Base-by-base conservation (phyloP, 805 yeast genomes). In the Candida easanensis region DNA sequence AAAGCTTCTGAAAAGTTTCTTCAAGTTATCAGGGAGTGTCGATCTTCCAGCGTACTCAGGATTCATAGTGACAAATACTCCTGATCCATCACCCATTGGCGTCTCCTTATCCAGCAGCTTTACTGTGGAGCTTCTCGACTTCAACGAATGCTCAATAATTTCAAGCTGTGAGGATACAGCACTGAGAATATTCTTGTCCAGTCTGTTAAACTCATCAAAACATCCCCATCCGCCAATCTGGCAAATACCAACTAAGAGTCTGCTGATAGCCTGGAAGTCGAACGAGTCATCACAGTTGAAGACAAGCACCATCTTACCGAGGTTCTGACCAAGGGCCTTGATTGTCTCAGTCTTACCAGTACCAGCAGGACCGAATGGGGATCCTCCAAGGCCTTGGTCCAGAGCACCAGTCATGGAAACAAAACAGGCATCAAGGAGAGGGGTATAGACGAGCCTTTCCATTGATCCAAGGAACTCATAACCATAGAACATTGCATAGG, bases 321-420 rank as follows among this genome's bases (percentile, higher is more conserved):
- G 65, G 30, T 78, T 79, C 33, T 79, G 79, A 1, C 93, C 97
- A 23, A 90, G 66, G 0, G 95, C 86, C 59, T 91, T 91, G 20
- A 91, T 74, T 0, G 95, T 75, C 59, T 91, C 98, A 0, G 98
- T 91, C 58, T 91, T 91, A 51, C 98, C 98, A 0, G 98, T 91
- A 33, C 98, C 98, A 3, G 98, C 97, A 1, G 98, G 97, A 0
- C 98, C 98, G 62, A 84, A 80, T 1, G 95, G 84, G 1, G 95
- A 84, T 0, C 96, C 95, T n/a, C 98, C 98, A 8, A 80, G 67
- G 27, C 74, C 75, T 52, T 82, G 88, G 26, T 77, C 74, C 15
- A 89, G 60, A 0, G 97, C 90, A 46, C 82, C 84, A 0, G 85
- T 70, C 80, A 90, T 77, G 0, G 89, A 68, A 8, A 82, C 58